Conservation (phyloP, 1,284 basidiomycete species). For the Earliella scabrosa region DNA sequence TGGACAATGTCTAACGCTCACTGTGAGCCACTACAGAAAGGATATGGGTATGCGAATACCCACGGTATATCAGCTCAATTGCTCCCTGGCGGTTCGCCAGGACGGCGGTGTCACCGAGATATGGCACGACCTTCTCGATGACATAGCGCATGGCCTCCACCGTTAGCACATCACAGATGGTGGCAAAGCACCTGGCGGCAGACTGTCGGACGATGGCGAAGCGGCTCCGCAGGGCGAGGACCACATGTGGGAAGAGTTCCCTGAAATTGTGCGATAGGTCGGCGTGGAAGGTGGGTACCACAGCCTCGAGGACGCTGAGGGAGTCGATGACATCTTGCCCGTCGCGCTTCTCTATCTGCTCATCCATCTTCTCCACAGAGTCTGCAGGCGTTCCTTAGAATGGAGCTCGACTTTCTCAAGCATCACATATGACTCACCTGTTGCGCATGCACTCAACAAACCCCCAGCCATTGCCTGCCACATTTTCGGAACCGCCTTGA, state of each 20-base stretch:
- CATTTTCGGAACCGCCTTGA: slow-evolving; percentile 86
- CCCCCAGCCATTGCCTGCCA: slow-evolving; percentile 93
- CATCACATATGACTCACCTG: slow-evolving; percentile 47
- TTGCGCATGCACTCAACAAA: slow-evolving; percentile 69
- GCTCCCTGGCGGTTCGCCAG: slow-evolving; percentile 87
- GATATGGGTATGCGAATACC: slow-evolving; percentile 34
- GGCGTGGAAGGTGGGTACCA: slow-evolving; percentile 78
- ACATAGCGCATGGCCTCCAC: slow-evolving; percentile 87
- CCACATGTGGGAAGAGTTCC: slow-evolving; percentile 79
- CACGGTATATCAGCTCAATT: slow-evolving; percentile 90
- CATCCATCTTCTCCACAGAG: slow-evolving; percentile 59
- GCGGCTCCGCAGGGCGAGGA: slow-evolving; percentile 78
- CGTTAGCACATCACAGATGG: slow-evolving; percentile 86
- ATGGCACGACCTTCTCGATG: slow-evolving; percentile 85
- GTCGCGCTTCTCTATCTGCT: slow-evolving; percentile 66
- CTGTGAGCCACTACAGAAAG: neutral
- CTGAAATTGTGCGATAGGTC: slow-evolving; percentile 72
- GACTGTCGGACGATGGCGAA: slow-evolving; percentile 91
- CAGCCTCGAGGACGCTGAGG: slow-evolving; percentile 86
- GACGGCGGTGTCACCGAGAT: slow-evolving; percentile 82
- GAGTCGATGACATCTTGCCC: slow-evolving; percentile 96
- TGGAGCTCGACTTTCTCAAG: neutral
- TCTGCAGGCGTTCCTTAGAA: slow-evolving; percentile 39
- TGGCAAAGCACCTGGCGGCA: slow-evolving; percentile 87
- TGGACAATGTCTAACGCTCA: slow-evolving; percentile 81